phyloP scores from a whole-genome alignment of 495 filamentous ascomycete genomes.

The Penicillium ochrochloron region DNA sequence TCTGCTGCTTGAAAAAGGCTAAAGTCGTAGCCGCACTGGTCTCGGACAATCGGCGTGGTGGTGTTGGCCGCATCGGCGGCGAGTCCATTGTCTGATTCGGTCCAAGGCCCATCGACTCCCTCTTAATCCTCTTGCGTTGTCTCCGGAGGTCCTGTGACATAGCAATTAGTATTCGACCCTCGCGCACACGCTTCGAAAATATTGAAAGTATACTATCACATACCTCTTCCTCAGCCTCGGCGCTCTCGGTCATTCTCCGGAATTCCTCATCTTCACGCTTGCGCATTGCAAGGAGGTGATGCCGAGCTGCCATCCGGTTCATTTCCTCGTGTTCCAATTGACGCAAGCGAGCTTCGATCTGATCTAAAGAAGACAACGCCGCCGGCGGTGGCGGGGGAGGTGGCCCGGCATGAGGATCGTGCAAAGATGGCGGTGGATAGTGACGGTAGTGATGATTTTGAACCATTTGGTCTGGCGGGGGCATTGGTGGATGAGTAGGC shows the following conservation, averaged over 20 bases:
- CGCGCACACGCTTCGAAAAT: background rate
- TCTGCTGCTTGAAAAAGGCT: conserved; percentile 56
- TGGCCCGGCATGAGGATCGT: conserved; percentile 42
- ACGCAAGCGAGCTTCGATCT: conserved; percentile 50
- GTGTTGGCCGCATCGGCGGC: conserved; percentile 49
- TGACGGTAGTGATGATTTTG: conserved; percentile 47
- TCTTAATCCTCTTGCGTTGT: conserved; percentile 51
- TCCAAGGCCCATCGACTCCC: conserved; percentile 52
- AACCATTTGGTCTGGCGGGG: conserved; percentile 43
- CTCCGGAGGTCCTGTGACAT: conserved; percentile 48
- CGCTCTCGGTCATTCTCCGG: conserved; percentile 51
- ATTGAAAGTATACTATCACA: conserved; percentile 19
- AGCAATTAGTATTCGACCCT: background rate
- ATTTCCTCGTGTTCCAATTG: conserved; percentile 56
- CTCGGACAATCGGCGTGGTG: conserved; percentile 51
- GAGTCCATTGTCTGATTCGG: conserved; percentile 44
- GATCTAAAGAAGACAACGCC: conserved; percentile 41
- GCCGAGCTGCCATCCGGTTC: conserved; percentile 48
- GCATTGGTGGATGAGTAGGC: conserved; percentile 38
- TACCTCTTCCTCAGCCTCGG: conserved; percentile 56
- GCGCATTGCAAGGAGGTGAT: conserved; percentile 48
- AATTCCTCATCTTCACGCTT: conserved; percentile 57
- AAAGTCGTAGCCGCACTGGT: conserved; percentile 56
- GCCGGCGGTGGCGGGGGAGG: conserved; percentile 33
- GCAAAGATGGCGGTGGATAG: conserved; percentile 41